A percentile compares a stretch with the other conserved stretches of the same genome.
phyloP scores from a whole-genome alignment of 2,329 filamentous ascomycete genomes.

The Botrytis aclada region DNA sequence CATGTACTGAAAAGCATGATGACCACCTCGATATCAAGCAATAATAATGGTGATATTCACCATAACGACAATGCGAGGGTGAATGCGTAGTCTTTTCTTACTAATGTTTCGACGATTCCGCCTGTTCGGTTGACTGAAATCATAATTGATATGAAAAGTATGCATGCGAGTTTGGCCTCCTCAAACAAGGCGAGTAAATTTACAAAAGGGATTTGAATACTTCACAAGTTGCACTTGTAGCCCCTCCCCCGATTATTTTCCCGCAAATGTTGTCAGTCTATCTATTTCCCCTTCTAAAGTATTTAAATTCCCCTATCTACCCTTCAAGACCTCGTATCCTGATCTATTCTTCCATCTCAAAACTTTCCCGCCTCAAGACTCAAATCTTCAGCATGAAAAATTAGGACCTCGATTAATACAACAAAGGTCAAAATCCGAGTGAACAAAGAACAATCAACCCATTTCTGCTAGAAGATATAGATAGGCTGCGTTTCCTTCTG shows the following conservation, averaged over 20 bases:
- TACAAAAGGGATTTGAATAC: not conserved
- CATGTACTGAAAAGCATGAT: not conserved
- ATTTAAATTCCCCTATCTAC: not conserved
- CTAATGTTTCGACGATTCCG: not conserved
- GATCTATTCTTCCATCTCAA: not conserved
- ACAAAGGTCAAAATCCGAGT: not conserved
- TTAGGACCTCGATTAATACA: not conserved
- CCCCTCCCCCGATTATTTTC: not conserved
- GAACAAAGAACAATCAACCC: not conserved
- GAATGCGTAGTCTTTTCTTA: not conserved
- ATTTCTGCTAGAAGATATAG: not conserved
- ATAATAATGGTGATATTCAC: not conserved
- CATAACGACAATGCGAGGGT: not conserved
- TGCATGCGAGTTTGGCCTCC: not conserved
- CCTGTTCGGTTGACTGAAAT: not conserved
- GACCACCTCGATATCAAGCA: not conserved
- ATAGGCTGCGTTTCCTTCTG: not conserved
- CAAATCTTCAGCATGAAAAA: not conserved
- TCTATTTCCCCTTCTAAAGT: not conserved
- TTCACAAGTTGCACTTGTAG: not conserved
- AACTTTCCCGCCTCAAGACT: not conserved
- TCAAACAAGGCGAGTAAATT: not conserved
- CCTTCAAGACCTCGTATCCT: not conserved
- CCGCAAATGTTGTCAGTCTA: not conserved
- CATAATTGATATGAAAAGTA: not conserved